Conservation (phyloP, 1,284 basidiomycete species). For the Marasmius sp. region DNA sequence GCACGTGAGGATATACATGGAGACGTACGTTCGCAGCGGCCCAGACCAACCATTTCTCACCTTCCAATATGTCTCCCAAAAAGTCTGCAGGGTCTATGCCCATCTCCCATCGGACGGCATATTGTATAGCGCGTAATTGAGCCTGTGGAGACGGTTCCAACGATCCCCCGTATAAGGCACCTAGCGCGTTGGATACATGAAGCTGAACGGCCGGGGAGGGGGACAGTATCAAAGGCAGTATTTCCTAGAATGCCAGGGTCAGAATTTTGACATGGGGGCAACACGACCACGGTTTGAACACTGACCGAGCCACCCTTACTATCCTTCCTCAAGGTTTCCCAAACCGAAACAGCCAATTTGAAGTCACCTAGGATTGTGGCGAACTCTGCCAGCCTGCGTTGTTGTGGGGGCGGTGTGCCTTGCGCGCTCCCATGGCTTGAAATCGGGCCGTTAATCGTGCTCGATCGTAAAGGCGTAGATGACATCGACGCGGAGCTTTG, state of each 20-base stretch:
- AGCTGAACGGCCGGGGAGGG: conserved; percentile 60
- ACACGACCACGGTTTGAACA: background rate
- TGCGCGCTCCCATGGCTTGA: background rate
- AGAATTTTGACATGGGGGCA: conserved; percentile 8
- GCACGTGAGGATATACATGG: conserved; percentile 4
- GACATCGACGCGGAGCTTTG: conserved; percentile 43
- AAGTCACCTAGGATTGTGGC: conserved; percentile 91
- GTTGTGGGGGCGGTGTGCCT: conserved; percentile 56
- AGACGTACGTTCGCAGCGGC: conserved; percentile 72
- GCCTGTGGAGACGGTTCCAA: conserved; percentile 57
- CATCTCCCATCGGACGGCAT: conserved; percentile 73
- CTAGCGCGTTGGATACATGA: conserved; percentile 62
- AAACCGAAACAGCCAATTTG: conserved; percentile 81
- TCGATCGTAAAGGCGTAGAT: conserved; percentile 44
- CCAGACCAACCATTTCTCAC: conserved; percentile 80
- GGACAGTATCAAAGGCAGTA: conserved; percentile 67
- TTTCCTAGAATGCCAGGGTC: conserved; percentile 48
- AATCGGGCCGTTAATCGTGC: conserved; percentile 22
- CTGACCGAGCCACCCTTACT: conserved; percentile 71
- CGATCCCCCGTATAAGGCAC: conserved; percentile 37
- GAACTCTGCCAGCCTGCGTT: conserved; percentile 91
- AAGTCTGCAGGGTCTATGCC: conserved; percentile 62
- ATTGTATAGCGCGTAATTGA: conserved; percentile 62
- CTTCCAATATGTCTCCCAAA: conserved; percentile 54
- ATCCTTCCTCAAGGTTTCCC: conserved; percentile 86